phyloP scores from a whole-genome alignment of 129 eudicot species.

The sunflower (Helianthus annuus) region DNA sequence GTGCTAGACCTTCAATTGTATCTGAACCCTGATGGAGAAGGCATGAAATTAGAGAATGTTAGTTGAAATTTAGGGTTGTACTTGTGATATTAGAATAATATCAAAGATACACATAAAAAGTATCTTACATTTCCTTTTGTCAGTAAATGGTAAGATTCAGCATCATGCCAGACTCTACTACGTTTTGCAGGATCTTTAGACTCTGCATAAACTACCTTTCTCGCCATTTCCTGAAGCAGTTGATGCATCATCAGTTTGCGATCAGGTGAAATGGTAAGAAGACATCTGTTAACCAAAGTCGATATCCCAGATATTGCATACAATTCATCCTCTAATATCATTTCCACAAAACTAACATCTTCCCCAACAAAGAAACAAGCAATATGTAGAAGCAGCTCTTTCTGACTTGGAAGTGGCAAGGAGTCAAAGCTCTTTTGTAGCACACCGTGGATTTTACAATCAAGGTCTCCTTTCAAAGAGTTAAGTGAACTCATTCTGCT shows the following conservation, averaged over 20 bases:
- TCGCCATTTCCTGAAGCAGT: constrained; percentile 15
- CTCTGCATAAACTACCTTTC: not conserved
- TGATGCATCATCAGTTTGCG: constrained; percentile 12
- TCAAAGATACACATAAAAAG: not conserved
- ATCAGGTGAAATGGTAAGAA: not conserved
- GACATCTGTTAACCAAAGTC: not conserved
- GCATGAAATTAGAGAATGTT: not conserved
- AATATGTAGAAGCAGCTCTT: constrained; percentile 20
- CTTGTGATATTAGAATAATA: not conserved
- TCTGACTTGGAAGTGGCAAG: not conserved
- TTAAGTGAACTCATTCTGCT: constrained; percentile 7
- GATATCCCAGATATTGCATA: not conserved
- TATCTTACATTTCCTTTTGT: constrained; percentile 26
- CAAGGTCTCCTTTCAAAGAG: not conserved
- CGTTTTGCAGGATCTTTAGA: constrained; percentile 13
- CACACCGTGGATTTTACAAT: not conserved
- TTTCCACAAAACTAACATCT: not conserved
- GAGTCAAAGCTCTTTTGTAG: constrained; percentile 14
- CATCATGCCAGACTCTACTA: constrained; percentile 3
- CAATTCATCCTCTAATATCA: not conserved
- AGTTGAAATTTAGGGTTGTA: not conserved
- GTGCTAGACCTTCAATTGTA: constrained; percentile 35
- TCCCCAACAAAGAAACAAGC: constrained; percentile 19
- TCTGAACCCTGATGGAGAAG: constrained; percentile 25
- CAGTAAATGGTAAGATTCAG: constrained; percentile 7